phyloP scores from a whole-genome alignment of 2,329 filamentous ascomycete genomes.

The Fusarium coffeatum region DNA sequence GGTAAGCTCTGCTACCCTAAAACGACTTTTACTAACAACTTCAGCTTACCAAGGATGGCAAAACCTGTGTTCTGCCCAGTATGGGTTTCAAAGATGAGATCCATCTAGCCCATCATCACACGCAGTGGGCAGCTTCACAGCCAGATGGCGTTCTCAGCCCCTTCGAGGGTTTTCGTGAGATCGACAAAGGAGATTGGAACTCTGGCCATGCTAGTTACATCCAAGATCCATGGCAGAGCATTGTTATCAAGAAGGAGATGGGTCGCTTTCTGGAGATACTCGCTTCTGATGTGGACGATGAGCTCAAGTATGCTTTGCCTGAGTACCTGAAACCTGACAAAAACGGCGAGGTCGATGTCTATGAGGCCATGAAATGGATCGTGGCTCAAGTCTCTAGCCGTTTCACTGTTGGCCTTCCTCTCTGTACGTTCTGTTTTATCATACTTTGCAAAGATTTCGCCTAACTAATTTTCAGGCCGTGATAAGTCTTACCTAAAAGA shows the following conservation, averaged over 20 bases:
- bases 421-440: slow-evolving; percentile 33
- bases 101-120: slow-evolving; percentile 54
- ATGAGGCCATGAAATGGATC: slow-evolving; percentile 44
- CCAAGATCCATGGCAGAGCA: slow-evolving; percentile 52
- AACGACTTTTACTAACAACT: accelerated
- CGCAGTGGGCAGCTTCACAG: slow-evolving; percentile 56
- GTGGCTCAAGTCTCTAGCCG: slow-evolving; percentile 49
- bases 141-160: slow-evolving; percentile 53
- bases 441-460: accelerated
- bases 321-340: slow-evolving; percentile 47
- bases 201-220: slow-evolving; percentile 52
- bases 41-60: slow-evolving; percentile 55
- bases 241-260: slow-evolving; percentile 52
- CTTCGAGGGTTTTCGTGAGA: slow-evolving; percentile 53
- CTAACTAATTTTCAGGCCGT: slow-evolving; percentile 35
- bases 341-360: slow-evolving; percentile 48
- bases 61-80: slow-evolving; percentile 55
- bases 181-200: slow-evolving; percentile 53
- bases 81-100: slow-evolving; percentile 55
- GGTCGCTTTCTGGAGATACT: slow-evolving; percentile 51
- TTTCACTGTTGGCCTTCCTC: slow-evolving; percentile 49
- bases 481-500: slow-evolving; percentile 51
- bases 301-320: slow-evolving; percentile 50
- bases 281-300: slow-evolving; percentile 50
- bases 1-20: slow-evolving; percentile 5